Evolutionary conservation across 1,139 yeast species (phyloP), one percentile per base, ranked within the genome.

Genomic region (Taphrina wiesneri): DNA sequence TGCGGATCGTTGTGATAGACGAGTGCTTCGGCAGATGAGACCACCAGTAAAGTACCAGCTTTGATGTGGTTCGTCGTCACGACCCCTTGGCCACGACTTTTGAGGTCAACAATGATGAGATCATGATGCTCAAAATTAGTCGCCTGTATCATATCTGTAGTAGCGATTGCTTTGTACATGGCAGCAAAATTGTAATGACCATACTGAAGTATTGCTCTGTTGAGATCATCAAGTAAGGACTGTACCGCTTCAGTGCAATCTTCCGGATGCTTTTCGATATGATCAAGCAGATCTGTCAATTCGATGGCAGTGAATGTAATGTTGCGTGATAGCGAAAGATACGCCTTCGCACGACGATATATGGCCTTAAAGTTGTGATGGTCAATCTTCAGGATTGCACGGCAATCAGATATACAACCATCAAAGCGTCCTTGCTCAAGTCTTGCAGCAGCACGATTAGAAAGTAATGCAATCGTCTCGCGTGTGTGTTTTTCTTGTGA

Each of bases 11-110:
- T 23, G 15, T 52, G 47, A 19, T 36, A 53, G 26, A 49, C 51
- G 7, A 60, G 11, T 17, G 56, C 64, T 15, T 17, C 41, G n/a
- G 64, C 64, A 15, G 41, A 17, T 5, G 64, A 41, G 15, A 51
- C 57, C 32, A 60, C 56, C 3, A 60, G 46, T 28, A 60, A 19
- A 19, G 56, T 53, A 11, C 64, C 64, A 26, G 51, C 51, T 2
- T n/a, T 30, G 30, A 60, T 21, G 30, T 19, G 26, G 11, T 23
- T n/a, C 34, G 13, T 51, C 15, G 64, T 51, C 6, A 60, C 46
- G 5, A 60, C 51, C 19, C 64, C 64, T n/a, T 26, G 23, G 43
- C 64, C 64, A 17, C 45, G 43, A 15, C 57, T 45, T 6, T 25
- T 7, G 15, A 51, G 19, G n/a, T 49, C 34, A 6, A 15, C 28